phyloP scores from a whole-genome alignment of 2,329 filamentous ascomycete genomes.

The Helotiales sp. region DNA sequence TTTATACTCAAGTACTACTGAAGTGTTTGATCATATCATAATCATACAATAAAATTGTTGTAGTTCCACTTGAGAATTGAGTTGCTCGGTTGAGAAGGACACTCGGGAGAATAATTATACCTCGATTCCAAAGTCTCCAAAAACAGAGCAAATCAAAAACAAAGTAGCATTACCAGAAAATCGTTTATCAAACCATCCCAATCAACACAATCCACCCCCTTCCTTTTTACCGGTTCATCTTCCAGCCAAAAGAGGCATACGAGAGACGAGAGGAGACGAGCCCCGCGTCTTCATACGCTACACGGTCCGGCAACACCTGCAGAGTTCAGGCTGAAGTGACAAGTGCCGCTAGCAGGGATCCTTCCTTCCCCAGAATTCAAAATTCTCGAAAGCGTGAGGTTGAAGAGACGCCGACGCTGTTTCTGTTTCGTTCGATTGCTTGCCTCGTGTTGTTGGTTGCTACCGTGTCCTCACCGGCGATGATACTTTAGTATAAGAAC shows the following conservation, averaged over 20 bases:
- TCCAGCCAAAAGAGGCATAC: conserved; percentile 15
- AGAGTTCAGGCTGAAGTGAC: conserved; percentile 28
- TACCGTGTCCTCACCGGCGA: conserved; percentile 5
- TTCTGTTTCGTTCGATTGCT: not conserved
- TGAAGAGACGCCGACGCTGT: not conserved
- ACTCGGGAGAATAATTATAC: too few species aligned
- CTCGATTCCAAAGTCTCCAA: too few species aligned
- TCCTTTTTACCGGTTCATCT: not conserved
- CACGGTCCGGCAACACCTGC: conserved; percentile 13
- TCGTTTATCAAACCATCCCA: not conserved
- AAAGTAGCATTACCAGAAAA: not conserved
- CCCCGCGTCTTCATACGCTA: not conserved
- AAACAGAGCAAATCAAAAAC: too few species aligned
- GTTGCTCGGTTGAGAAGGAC: too few species aligned
- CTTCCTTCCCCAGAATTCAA: conserved; percentile 33
- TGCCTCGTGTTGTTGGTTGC: not conserved
- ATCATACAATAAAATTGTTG: too few species aligned
- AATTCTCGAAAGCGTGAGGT: conserved; percentile 23
- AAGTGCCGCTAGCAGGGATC: conserved; percentile 30
- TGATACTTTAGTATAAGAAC: conserved; percentile 4
- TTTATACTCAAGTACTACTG: not conserved
- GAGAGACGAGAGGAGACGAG: conserved; percentile 15
- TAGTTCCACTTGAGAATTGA: too few species aligned
- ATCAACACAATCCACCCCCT: not conserved
- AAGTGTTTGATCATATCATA: too few species aligned